Percentiles rank a stretch among this genome's conserved stretches.
These are phyloP conservation scores for Tremella fuciformis DNA, from an alignment of 768 basidiomycete genomes.

Conservation along the genomic window DNA sequence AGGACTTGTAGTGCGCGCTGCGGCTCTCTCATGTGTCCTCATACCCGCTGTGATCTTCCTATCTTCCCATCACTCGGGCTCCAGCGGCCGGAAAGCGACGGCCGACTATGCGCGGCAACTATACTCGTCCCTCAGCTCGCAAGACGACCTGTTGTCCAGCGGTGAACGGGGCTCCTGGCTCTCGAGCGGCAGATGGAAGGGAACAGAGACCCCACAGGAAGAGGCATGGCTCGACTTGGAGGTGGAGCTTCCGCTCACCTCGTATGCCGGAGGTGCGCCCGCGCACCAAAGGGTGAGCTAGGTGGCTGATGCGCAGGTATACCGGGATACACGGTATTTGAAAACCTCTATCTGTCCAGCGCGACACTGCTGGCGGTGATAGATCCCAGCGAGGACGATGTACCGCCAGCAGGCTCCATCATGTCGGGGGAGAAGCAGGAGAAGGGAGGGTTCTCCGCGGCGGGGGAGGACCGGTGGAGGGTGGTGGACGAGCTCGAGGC, in stretches of 20 bases:
- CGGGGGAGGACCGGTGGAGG: slow-evolving; percentile 38
- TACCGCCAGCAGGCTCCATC: slow-evolving; percentile 11
- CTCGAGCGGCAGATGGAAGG: not conserved
- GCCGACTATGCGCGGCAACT: slow-evolving; percentile 2
- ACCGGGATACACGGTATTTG: slow-evolving; percentile 3
- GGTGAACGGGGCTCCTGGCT: not conserved
- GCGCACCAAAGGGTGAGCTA: too few species aligned
- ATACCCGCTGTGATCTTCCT: not conserved
- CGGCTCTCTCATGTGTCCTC: slow-evolving; percentile 1
- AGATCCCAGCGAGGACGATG: not conserved
- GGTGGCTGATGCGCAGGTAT: not conserved
- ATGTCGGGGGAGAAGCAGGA: slow-evolving; percentile 14
- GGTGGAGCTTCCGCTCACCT: not conserved
- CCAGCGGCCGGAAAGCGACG: not conserved
- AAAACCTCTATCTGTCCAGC: slow-evolving; percentile 1
- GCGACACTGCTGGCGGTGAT: not conserved
- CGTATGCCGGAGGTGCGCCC: slow-evolving; percentile 3
- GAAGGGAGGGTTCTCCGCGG: slow-evolving; percentile 14
- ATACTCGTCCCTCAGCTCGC: too few species aligned
- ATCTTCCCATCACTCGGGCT: not conserved
- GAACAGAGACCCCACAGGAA: not conserved
- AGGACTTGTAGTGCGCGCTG: not conserved
- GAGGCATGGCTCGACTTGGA: not conserved
- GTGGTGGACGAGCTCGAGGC: slow-evolving; percentile 23
- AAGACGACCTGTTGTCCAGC: not conserved